phyloP scores from a whole-genome alignment of 495 filamentous ascomycete species.

The Clohesyomyces aquaticus region DNA sequence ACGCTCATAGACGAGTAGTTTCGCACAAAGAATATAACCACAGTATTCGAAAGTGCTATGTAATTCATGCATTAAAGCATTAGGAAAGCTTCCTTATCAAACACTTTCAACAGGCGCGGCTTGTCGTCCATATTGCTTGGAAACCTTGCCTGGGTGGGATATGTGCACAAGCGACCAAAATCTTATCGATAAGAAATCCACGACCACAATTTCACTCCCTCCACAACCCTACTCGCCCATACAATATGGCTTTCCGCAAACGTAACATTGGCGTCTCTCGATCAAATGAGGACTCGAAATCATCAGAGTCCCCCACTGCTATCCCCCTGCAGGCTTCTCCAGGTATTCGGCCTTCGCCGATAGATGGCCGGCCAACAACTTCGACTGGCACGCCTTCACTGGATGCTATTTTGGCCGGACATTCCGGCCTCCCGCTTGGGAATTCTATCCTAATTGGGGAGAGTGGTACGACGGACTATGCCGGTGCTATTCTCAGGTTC shows the following conservation, averaged over 20 bases:
- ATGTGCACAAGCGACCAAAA: neutral
- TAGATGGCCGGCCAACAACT: conserved; percentile 85
- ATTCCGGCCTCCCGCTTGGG: conserved; percentile 84
- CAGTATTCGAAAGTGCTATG: too few relatives aligned
- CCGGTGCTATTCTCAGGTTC: conserved; percentile 78
- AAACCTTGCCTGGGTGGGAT: neutral
- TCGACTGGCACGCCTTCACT: conserved; percentile 87
- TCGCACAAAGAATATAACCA: too few relatives aligned
- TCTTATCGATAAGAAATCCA: conserved; percentile 21
- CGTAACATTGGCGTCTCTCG: conserved; percentile 72
- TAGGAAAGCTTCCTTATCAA: too few relatives aligned
- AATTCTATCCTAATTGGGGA: conserved; percentile 84
- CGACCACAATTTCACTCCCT: neutral
- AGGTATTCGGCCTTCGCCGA: conserved; percentile 83
- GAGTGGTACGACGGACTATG: conserved; percentile 92
- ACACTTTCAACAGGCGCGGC: too few relatives aligned
- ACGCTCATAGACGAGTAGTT: too few relatives aligned
- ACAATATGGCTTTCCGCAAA: conserved; percentile 96
- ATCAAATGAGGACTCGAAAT: neutral
- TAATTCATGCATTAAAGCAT: too few relatives aligned
- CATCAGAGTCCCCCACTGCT: neutral
- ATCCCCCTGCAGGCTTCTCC: conserved; percentile 37
- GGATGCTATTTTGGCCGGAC: conserved; percentile 82
- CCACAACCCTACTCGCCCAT: too few relatives aligned
- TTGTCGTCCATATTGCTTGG: too few relatives aligned